These are phyloP conservation scores for Phytophthora capsici DNA, from an alignment of 352 stramenopile species.

Conservation along the genomic window DNA sequence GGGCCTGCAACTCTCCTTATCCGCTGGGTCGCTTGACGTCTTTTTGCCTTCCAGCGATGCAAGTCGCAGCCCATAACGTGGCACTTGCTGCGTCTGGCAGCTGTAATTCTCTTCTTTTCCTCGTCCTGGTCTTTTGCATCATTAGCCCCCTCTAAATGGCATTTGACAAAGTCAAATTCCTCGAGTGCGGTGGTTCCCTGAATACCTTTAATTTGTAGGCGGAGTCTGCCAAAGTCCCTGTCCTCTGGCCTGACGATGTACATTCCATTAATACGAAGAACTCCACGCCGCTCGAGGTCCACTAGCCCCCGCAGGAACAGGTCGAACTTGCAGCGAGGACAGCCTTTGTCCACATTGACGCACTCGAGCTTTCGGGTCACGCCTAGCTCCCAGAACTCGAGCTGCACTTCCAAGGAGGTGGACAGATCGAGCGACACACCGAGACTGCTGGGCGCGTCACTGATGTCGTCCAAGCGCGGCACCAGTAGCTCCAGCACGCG, in stretches of 20 bases:
- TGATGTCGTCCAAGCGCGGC: conserved; percentile 26
- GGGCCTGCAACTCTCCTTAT: not conserved
- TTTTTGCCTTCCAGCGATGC: conserved; percentile 30
- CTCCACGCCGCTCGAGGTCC: conserved; percentile 37
- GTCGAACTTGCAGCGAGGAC: conserved; percentile 52
- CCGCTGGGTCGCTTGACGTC: conserved; percentile 2
- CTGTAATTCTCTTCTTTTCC: conserved; percentile 13
- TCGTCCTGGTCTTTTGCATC: not conserved
- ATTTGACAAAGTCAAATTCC: conserved; percentile 56
- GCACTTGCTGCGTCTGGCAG: conserved; percentile 46
- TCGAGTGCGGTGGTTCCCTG: conserved; percentile 28
- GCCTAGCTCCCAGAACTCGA: conserved; percentile 36
- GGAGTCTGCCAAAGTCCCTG: conserved; percentile 39
- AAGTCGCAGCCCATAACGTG: conserved; percentile 64
- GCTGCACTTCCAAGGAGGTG: conserved; percentile 26
- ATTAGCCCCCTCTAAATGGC: conserved; percentile 43
- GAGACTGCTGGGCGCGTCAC: conserved; percentile 6
- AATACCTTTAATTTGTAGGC: conserved; percentile 45
- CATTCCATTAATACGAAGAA: conserved; percentile 44
- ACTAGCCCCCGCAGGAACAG: conserved; percentile 47
- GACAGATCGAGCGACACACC: conserved; percentile 32
- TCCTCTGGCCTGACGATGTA: conserved; percentile 39
- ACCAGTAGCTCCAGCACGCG: conserved; percentile 38
- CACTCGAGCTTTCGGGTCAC: conserved; percentile 46
- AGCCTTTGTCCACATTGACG: conserved; percentile 39